Base-by-base conservation (phyloP, 2,329 filamentous ascomycete species). In the Talaromyces funiculosus region DNA sequence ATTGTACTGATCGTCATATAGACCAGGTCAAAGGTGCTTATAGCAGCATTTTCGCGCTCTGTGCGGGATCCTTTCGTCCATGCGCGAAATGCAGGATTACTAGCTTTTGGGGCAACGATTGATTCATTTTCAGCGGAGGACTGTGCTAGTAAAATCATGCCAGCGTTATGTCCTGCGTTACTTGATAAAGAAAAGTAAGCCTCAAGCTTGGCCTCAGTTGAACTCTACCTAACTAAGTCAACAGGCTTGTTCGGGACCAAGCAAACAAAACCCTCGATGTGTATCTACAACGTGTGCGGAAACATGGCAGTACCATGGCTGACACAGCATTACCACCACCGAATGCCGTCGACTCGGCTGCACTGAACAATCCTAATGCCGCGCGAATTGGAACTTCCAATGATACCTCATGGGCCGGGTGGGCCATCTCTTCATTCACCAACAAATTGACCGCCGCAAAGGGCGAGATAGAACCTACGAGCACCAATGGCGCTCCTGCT, bases 341-440 rank as follows among this genome's bases (percentile, higher is more conserved):
- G 18, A 79, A 79, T 24, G 76, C 82, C 3, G 73, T 81, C 12
- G 75, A 80, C 24, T 63, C 66, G 24, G 72, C 75, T 31, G 42
- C 61, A 33, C 40, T 53, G 14, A 61, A 62, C 47, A 73, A 71
- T 14, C 73, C 77, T 42, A 71, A 75, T 20, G 82, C 84, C 0
- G 88, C 90, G 1, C 85, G 90, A 35, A 94, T 96, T 81, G 87
- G 88, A 64, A 94, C 91, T 1, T 89, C 91, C 62, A 84, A 82
- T 40, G 82, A 87, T 58, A 80, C 82, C 22, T 86, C 86, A 2
- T 97, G 94, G 94, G 86, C 94, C 1, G 94, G 94, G 12, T 99
- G 94, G 94, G 94, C 94, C 1, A 97, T 99, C 59, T 97, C 94
- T 0, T 97, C 92, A 1, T 99, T 99, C 72, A 97, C 94, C 1